Percentiles rank a stretch among this genome's conserved stretches.
phyloP scores from a whole-genome alignment of 768 basidiomycete species.

The Lactifluus echinatus region DNA sequence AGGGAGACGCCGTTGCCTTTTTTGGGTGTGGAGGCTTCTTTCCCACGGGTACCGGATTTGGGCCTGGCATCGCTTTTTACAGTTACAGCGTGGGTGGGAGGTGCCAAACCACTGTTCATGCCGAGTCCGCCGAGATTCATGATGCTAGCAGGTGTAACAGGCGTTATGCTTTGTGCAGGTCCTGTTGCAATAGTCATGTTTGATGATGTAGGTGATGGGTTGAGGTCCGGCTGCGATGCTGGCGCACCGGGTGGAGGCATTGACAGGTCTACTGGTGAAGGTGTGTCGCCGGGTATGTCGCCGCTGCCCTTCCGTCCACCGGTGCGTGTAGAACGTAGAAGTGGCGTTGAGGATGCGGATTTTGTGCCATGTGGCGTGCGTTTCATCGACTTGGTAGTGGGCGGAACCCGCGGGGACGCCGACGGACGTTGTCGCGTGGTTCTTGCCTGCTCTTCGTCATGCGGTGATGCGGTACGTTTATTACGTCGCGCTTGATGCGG shows the following conservation, averaged over 20 bases:
- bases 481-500: conserved; percentile 14
- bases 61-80: conserved; percentile 21
- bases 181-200: conserved; percentile 6
- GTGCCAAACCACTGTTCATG: conserved; percentile 37
- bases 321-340: conserved; percentile 30
- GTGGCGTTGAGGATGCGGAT: conserved; percentile 20
- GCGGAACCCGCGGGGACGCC: conserved; percentile 7
- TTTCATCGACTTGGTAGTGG: conserved; percentile 6
- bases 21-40: conserved; percentile 19
- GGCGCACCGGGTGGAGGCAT: conserved; percentile 82
- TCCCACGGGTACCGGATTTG: conserved; percentile 10
- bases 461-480: conserved; percentile 18
- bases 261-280: conserved; percentile 79
- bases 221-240: conserved; percentile 10
- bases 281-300: conserved; percentile 42
- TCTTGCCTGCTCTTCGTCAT: conserved; percentile 15
- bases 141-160: conserved; percentile 86
- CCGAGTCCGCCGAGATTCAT: conserved; percentile 77
- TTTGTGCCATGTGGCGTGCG: conserved; percentile 12
- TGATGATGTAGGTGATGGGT: conserved; percentile 1
- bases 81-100: conserved; percentile 20
- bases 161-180: conserved; percentile 39
- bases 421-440: conserved; percentile 14
- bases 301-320: conserved; percentile 33
- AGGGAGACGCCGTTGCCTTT: conserved; percentile 27